Evolutionary conservation across 2,329 filamentous ascomycete genomes (phyloP).

Genomic region (Cercospora beticola): DNA sequence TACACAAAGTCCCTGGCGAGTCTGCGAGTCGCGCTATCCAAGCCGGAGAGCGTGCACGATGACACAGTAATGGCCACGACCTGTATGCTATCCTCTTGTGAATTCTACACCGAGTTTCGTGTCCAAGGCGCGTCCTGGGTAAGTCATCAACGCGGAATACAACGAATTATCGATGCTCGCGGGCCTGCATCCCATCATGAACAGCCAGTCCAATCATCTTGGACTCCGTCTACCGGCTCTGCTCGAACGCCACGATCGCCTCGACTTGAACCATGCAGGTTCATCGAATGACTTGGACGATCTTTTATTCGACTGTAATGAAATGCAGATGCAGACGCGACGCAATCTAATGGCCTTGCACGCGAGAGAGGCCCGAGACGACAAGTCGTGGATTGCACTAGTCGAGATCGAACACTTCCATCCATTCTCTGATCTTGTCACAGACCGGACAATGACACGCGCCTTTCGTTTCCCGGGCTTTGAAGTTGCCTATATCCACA

Average conservation of each 20-base stretch:
- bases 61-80: constrained; percentile 32
- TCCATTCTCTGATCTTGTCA: constrained; percentile 23
- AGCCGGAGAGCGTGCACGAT: constrained; percentile 22
- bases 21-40: constrained; percentile 14
- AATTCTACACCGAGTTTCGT: constrained; percentile 33
- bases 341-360: constrained; percentile 10
- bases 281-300: constrained; percentile 16
- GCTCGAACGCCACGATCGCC: constrained; percentile 27
- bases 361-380: background rate
- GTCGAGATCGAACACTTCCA: constrained; percentile 29
- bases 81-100: constrained; percentile 29
- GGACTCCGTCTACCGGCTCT: constrained; percentile 23
- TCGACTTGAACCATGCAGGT: constrained; percentile 11
- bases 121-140: constrained; percentile 28
- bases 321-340: constrained; percentile 16
- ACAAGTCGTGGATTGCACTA: constrained; percentile 18
- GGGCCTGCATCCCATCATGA: constrained; percentile 26
- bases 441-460: constrained; percentile 29
- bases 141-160: constrained; percentile 29
- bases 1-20: constrained; percentile 29
- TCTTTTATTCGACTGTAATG: constrained; percentile 25
- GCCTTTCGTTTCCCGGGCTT: constrained; percentile 32
- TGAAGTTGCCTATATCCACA: constrained; percentile 29
- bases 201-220: constrained; percentile 21
- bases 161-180: constrained; percentile 29